Base-by-base conservation (phyloP, 306 rosid genomes). In the Morella rubra region DNA sequence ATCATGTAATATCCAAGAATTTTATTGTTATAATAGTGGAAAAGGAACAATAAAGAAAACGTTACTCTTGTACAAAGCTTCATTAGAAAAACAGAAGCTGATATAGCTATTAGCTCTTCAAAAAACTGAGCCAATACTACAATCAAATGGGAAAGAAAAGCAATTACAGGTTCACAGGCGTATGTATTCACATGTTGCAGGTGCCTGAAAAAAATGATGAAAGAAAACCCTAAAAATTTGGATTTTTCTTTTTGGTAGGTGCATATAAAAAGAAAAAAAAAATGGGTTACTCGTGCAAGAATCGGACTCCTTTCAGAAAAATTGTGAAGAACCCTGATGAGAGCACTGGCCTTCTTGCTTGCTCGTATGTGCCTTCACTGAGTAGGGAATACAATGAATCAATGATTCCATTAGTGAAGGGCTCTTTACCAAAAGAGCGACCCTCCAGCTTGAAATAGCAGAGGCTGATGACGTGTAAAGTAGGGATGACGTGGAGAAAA, bases 291-390 rank as follows among this genome's bases (percentile, higher is more conserved):
- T 73, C 64, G 91, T 12, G 85, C 81, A 86, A 71, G 85, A 55
- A 78, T 82, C 4, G 80, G 77, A 75, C 69, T 84, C 77, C 83
- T 85, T 74, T 92, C 97, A 14, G 9, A 54, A 83, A 83, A 89
- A 55, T 86, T 91, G 61, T 94, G 96, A 64, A 92, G 88, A 80
- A 89, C 51, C 76, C 80, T 86, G 71, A 94, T 89, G 62, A 94
- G 89, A 85, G 87, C 75, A 85, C 89, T 84, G 7, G 96, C 91
- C 80, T 83, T 90, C 77, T 78, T 90, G 79, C 87, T 78, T 65
- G 85, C 90, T 76, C 92, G 71, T 69, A 84, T 11, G 98, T 85
- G 70, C 96, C 95, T 82, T 86, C 90, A 40, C 86, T 80, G 7
- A 92, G 67, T 74, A 83, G 66, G 41, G 86, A 86, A 84, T 92